Conservation (phyloP, 2,329 filamentous ascomycete genomes). For the Ilyonectria mors-panacis region DNA sequence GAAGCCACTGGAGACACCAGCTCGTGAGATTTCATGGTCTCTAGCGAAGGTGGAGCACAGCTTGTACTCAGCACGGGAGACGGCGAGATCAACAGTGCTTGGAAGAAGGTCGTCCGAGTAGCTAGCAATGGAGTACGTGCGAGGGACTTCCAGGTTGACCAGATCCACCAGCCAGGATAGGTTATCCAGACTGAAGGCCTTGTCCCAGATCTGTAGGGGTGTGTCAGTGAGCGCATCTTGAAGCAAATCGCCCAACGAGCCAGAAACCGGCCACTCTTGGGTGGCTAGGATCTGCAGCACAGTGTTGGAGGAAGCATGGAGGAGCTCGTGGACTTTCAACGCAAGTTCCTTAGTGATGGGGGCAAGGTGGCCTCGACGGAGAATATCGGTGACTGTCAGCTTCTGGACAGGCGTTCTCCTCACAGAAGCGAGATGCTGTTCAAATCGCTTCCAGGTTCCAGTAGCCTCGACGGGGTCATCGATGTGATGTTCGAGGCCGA, state of each 20-base stretch:
- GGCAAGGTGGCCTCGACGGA: constrained; percentile 66
- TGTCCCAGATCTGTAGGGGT: constrained; percentile 64
- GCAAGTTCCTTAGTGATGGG: constrained; percentile 67
- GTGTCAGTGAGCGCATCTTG: constrained; percentile 65
- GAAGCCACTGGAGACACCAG: constrained; percentile 68
- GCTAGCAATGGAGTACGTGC: constrained; percentile 68
- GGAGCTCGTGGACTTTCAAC: constrained; percentile 62
- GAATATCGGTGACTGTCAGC: constrained; percentile 63
- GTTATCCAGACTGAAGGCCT: constrained; percentile 62
- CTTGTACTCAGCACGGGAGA: constrained; percentile 67
- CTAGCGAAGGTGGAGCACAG: constrained; percentile 60
- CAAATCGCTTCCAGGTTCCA: constrained; percentile 63
- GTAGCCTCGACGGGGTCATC: constrained; percentile 58
- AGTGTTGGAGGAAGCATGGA: constrained; percentile 65
- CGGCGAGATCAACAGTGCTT: constrained; percentile 64
- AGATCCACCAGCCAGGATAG: constrained; percentile 63
- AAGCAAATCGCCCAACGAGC: constrained; percentile 65
- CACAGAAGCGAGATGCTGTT: constrained; percentile 61
- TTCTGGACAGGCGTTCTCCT: constrained; percentile 44
- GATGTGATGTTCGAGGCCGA: constrained; percentile 64
- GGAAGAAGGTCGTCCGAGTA: constrained; percentile 66
- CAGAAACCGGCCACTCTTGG: constrained; percentile 66
- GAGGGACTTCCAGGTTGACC: constrained; percentile 64
- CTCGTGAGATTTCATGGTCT: constrained; percentile 51
- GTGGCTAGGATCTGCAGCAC: constrained; percentile 65